Evolutionary conservation across 495 filamentous ascomycete genomes (phyloP), one percentile per base, ranked within the genome.

Genomic region (Geoglossum glabrum): DNA sequence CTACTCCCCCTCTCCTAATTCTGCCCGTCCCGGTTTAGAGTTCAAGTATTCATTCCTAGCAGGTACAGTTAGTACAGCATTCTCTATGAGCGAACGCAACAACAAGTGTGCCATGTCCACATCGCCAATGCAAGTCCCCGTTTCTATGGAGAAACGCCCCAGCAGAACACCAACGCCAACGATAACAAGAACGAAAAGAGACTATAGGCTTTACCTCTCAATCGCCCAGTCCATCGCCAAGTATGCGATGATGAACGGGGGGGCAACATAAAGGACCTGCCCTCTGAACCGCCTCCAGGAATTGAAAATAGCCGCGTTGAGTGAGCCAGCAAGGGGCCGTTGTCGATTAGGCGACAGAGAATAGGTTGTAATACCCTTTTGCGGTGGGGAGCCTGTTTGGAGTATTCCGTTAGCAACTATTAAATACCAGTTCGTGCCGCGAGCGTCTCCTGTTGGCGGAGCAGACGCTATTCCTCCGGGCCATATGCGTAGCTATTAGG

Each of bases 21-120:
- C 67, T 71, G 66, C 78, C 60, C 86, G 85, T 47, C 89, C 89
- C 45, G 77, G 75, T 79, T 95, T 95, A 65, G 86, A 92, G 78
- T 93, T 92, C 63, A 92, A 76, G 74, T 83, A 92, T 66, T 93
- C 78, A 74, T 95, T 95, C 69, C 89, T 94, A 63, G 46, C 21
- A 50, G 4, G 30, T 8, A 34, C 55, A 51, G 15, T 43, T 15
- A 51, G n/a, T 21, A 17, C 10, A 28, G 26, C 46, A 17, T 25
- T 23, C 46, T 40, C 17, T 40, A 17, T 2, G n/a, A 28, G 13
- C 10, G 10, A 15, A 50, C 6, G 6, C 21, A 50, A 2, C 25
- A 7, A 5, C 46, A 13, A 8, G 1, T 25, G 15, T 25, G 13
- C 4, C 43, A n/a, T 47, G 4, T 47, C 26, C 25, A 17, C n/a